Conservation (phyloP, 225 moss, liverwort and hornwort species). For the Asterella californica region DNA sequence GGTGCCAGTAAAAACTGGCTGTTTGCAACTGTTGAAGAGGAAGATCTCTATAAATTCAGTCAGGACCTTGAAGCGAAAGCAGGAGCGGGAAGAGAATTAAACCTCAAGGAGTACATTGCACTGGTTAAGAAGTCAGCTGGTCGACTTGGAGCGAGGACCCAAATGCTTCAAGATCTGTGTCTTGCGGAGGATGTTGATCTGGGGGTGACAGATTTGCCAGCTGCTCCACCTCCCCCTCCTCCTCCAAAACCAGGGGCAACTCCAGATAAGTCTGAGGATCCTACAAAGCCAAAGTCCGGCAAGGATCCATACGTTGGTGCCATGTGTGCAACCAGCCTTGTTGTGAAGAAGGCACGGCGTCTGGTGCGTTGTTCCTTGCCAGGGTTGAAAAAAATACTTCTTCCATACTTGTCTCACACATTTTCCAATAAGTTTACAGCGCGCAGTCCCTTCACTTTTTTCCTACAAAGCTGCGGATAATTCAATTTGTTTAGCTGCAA, state of each 20-base stretch:
- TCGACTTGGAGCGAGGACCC: conserved; percentile 40
- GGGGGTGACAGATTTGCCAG: conserved; percentile 36
- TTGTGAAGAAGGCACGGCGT: conserved; percentile 60
- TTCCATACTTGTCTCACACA: not conserved
- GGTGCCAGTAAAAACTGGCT: conserved; percentile 32
- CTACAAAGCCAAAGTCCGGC: not conserved
- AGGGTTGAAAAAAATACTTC: not conserved
- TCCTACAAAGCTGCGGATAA: not conserved
- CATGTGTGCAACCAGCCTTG: conserved; percentile 71
- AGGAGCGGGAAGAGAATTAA: conserved; percentile 19
- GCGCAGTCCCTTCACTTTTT: not conserved
- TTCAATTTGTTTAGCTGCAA: no score
- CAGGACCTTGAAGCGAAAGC: conserved; percentile 30
- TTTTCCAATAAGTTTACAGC: not conserved
- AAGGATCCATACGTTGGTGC: conserved; percentile 38
- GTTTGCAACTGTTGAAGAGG: conserved; percentile 41
- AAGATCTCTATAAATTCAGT: conserved; percentile 31
- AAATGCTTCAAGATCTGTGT: conserved; percentile 57
- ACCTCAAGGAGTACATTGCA: conserved; percentile 31
- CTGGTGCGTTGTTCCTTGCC: conserved; percentile 43
- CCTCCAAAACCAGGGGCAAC: conserved; percentile 23
- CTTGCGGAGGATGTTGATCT: conserved; percentile 61
- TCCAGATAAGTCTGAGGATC: conserved; percentile 23
- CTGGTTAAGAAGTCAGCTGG: conserved; percentile 43
- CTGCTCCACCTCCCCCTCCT: conserved; percentile 22